Evolutionary conservation across 2,329 filamentous ascomycete species (phyloP).

Genomic region (Ophiostoma quercus): DNA sequence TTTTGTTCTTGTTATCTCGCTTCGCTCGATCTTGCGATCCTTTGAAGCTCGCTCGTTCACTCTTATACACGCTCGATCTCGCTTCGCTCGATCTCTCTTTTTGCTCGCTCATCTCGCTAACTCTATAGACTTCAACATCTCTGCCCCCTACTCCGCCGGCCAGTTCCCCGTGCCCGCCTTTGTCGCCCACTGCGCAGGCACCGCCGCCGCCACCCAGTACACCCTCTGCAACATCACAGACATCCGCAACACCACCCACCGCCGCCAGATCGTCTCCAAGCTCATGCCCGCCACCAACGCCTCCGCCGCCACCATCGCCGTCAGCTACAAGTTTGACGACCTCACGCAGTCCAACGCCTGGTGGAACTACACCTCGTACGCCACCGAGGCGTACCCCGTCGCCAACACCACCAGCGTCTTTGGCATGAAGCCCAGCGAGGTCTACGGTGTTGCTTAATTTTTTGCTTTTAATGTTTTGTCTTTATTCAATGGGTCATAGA

Average conservation of each 20-base stretch:
- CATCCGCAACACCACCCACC: constrained; percentile 27
- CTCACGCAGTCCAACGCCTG: constrained; percentile 22
- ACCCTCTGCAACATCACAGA: constrained; percentile 30
- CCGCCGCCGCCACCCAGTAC: constrained; percentile 30
- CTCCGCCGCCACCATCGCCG: constrained; percentile 32
- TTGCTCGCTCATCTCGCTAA: neutral
- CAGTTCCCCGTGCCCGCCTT: constrained; percentile 32
- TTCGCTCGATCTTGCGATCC: neutral
- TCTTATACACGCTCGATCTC: neutral
- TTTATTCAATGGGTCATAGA: neutral
- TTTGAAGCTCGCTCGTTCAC: neutral
- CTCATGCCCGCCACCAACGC: constrained; percentile 30
- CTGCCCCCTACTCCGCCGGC: constrained; percentile 30
- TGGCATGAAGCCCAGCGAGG: constrained; percentile 2
- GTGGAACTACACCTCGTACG: constrained; percentile 25
- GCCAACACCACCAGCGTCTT: neutral
- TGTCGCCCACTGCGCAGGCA: constrained; percentile 33
- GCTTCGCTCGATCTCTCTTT: neutral
- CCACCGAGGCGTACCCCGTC: constrained; percentile 18
- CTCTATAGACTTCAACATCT: constrained; percentile 31
- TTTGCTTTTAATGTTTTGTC: no score
- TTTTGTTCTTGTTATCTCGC: neutral
- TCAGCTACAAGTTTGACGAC: constrained; percentile 33
- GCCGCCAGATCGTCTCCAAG: constrained; percentile 32
- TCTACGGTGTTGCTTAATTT: neutral